Conservation (phyloP, 176 grass and related monocot species). For the Miscanthus lutarioriparius region DNA sequence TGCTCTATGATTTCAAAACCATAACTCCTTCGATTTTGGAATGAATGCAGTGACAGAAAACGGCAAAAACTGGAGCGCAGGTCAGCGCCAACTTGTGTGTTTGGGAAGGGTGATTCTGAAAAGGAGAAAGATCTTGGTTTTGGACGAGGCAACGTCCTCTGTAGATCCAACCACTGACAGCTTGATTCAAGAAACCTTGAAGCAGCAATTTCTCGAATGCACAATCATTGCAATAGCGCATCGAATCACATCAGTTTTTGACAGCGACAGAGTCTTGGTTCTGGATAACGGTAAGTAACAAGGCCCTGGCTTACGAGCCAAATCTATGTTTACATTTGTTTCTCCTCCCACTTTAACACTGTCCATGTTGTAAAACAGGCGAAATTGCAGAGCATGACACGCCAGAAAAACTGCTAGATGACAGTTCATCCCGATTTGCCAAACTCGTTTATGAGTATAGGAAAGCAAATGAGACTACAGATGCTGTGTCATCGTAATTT, state of each 20-base stretch:
- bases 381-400: constrained; percentile 5
- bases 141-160: constrained; percentile 30
- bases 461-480: neutral
- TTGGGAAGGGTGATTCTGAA: constrained; percentile 37
- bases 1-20: too few species aligned
- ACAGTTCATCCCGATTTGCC: neutral
- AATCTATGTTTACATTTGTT: neutral
- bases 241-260: constrained; percentile 26
- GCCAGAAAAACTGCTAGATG: neutral
- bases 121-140: constrained; percentile 33
- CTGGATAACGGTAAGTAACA: constrained; percentile 24
- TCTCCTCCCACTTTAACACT: neutral
- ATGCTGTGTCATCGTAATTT: neutral
- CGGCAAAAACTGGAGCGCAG: constrained; percentile 36
- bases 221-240: constrained; percentile 28
- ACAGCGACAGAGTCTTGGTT: constrained; percentile 35
- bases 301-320: neutral
- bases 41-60: constrained; percentile 34
- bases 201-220: constrained; percentile 8
- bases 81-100: constrained; percentile 47
- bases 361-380: neutral
- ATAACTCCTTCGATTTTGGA: neutral
- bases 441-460: neutral
- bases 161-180: constrained; percentile 26
- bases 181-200: constrained; percentile 31